A percentile compares a stretch with the other conserved stretches of the same genome.
Evolutionary conservation across 2,329 filamentous ascomycete genomes (phyloP).

Genomic region (Fusarium musae): DNA sequence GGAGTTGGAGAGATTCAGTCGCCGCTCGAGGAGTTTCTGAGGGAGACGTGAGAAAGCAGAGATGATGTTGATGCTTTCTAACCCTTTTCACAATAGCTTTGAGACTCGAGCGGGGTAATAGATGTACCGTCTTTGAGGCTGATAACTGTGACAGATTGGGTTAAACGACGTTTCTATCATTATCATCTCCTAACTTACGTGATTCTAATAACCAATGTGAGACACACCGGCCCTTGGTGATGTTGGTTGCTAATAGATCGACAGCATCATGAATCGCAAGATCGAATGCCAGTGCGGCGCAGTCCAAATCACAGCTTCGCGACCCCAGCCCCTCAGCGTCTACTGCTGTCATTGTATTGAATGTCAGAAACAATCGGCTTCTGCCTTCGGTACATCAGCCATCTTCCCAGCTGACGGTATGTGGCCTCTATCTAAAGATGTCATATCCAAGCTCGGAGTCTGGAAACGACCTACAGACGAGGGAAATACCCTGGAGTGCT

Average conservation of each 20-base stretch:
- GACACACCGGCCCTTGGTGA: background rate
- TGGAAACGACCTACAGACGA: conserved; percentile 54
- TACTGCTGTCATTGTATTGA: conserved; percentile 60
- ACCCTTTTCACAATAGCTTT: background rate
- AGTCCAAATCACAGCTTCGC: conserved; percentile 51
- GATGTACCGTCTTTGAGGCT: conserved; percentile 6
- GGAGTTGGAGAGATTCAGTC: background rate
- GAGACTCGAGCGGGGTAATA: background rate
- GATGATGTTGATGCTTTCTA: background rate
- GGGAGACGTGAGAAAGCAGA: background rate
- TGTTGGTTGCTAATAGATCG: background rate
- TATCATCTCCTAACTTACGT: background rate
- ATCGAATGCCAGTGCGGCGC: conserved; percentile 54
- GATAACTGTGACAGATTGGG: conserved; percentile 4
- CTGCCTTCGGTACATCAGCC: conserved; percentile 59
- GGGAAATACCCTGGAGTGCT: conserved; percentile 57
- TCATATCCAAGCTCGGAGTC: conserved; percentile 48
- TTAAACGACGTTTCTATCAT: background rate
- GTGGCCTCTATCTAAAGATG: conserved; percentile 52
- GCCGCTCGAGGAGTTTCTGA: background rate
- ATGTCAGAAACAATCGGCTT: conserved; percentile 57
- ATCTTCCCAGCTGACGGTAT: conserved; percentile 54
- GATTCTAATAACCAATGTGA: background rate
- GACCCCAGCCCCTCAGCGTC: conserved; percentile 49
- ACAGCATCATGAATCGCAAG: conserved; percentile 36